These are phyloP conservation scores for Stevia rebaudiana DNA, from an alignment of 140 eudicot genomes.

Conservation along the genomic window DNA sequence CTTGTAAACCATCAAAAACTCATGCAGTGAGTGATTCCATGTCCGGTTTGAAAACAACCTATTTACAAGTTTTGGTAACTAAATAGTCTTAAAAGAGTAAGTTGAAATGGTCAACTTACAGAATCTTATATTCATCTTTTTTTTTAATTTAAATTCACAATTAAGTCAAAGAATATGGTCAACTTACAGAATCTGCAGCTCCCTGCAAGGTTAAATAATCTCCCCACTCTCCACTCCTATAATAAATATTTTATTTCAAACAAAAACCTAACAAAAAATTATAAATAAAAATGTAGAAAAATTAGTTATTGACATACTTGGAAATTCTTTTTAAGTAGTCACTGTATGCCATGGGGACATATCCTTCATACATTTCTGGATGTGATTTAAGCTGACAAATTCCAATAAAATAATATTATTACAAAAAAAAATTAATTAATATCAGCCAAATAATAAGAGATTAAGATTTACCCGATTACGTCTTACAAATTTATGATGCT, in stretches of 20 bases:
- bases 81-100: no score
- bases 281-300: constrained; percentile 1
- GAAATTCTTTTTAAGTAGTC: constrained; percentile 65
- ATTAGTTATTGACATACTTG: constrained; percentile 39
- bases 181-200: constrained; percentile 67
- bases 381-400: constrained; percentile 62
- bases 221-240: constrained; percentile 85
- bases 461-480: constrained; percentile 47
- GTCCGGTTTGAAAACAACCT: no score
- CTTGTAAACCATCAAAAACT: no score
- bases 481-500: constrained; percentile 84
- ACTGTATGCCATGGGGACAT: constrained; percentile 70
- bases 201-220: constrained; percentile 84
- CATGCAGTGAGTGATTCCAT: no score
- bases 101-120: no score
- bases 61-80: no score
- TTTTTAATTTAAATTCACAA: no score
- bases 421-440: not conserved
- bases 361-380: constrained; percentile 64
- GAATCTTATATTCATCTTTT: no score
- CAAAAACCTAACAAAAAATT: not conserved
- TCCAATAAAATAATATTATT: constrained; percentile 15
- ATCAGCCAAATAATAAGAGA: constrained; percentile 6
- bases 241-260: not conserved
- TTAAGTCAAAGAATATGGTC: not conserved